Evolutionary conservation across 2,329 filamentous ascomycete species (phyloP).

Genomic region (Sclerotinia minor): DNA sequence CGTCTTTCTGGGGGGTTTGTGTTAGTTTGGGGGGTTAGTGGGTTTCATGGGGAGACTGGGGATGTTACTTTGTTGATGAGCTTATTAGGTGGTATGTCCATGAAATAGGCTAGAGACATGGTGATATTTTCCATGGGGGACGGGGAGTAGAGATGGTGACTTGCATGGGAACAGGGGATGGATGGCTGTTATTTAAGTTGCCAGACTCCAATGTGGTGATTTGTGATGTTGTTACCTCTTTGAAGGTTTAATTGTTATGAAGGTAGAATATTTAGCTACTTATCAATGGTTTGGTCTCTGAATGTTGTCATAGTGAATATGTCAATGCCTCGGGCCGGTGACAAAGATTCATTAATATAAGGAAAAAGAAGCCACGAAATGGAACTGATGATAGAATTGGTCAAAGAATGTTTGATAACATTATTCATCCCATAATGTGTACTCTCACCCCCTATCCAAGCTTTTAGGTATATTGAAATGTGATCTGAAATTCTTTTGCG

Average conservation of each 20-base stretch:
- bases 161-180: neutral
- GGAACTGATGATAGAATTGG: no score
- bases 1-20: neutral
- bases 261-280: neutral
- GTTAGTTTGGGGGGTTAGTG: neutral
- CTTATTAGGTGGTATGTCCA: neutral
- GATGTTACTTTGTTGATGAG: neutral
- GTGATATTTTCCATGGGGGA: neutral
- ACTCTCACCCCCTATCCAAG: neutral
- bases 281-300: neutral
- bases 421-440: no score
- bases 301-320: neutral
- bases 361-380: neutral
- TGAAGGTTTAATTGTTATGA: no score
- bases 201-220: neutral
- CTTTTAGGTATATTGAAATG: neutral
- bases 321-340: neutral
- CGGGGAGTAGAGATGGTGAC: neutral
- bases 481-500: neutral
- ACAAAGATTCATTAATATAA: neutral
- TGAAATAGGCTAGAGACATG: neutral
- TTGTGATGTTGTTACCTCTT: no score
- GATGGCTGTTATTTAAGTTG: neutral
- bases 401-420: no score
- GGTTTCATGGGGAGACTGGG: neutral